Conservation (phyloP, 192 early-diverging fungal species). For the Martensiomyces pterosporus region DNA sequence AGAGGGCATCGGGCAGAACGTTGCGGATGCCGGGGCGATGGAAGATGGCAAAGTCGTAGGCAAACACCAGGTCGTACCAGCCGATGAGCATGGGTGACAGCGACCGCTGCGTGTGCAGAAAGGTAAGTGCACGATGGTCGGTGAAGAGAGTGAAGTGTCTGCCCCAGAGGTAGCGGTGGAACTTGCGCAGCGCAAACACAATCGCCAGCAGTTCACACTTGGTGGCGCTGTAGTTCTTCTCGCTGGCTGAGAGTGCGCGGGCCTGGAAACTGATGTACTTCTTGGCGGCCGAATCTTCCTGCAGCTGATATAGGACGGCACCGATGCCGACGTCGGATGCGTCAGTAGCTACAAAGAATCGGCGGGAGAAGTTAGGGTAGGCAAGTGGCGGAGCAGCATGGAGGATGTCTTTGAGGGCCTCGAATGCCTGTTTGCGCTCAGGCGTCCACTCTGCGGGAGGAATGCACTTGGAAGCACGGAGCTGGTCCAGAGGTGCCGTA, state of each 20-base stretch:
- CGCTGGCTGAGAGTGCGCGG: not conserved
- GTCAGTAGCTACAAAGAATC: slow-evolving; percentile 1
- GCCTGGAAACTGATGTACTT: not conserved
- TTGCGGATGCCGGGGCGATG: slow-evolving; percentile 3
- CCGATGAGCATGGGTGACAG: not conserved
- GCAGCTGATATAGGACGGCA: not conserved
- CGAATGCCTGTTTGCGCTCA: not conserved
- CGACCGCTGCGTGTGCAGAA: slow-evolving; percentile 10
- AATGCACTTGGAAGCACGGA: not conserved
- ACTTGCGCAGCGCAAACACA: not conserved
- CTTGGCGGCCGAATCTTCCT: not conserved
- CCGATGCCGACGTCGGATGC: slow-evolving; percentile 2
- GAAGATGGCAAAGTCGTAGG: not conserved
- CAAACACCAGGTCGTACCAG: not conserved
- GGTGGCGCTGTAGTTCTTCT: not conserved
- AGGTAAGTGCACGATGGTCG: slow-evolving; percentile 30
- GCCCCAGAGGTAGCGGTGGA: slow-evolving; percentile 40
- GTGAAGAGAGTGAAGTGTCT: slow-evolving; percentile 29
- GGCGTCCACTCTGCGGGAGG: not conserved
- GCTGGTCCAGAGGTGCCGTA: not conserved
- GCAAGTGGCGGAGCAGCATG: not conserved
- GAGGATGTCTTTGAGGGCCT: not conserved
- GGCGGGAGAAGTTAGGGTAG: not conserved
- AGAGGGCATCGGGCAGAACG: slow-evolving; percentile 1
- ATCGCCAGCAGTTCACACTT: slow-evolving; percentile 3